Conservation (phyloP, 352 stramenopile species). For the Globisporangium paroecandrum region DNA sequence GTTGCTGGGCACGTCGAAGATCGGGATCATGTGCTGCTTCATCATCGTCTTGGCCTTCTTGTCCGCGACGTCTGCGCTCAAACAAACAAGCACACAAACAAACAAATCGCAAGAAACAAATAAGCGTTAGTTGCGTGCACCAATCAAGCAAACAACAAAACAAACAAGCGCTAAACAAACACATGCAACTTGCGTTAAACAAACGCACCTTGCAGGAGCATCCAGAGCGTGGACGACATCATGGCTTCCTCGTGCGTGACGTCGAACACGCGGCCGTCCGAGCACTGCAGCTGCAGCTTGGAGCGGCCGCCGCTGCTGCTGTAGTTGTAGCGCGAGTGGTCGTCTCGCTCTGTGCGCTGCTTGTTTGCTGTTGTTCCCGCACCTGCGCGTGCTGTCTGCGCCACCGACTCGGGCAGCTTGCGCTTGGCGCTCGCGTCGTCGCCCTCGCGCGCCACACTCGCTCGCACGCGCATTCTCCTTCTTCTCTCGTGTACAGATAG, state of each 20-base stretch:
- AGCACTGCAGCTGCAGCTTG: constrained; percentile 76
- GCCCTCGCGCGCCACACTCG: constrained; percentile 3
- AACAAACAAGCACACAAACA: background rate
- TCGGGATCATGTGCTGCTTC: constrained; percentile 70
- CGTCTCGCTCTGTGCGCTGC: background rate
- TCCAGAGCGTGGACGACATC: constrained; percentile 85
- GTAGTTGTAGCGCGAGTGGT: constrained; percentile 17
- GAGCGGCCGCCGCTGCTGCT: constrained; percentile 24
- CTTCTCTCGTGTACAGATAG: background rate
- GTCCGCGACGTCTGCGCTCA: constrained; percentile 38
- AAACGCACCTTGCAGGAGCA: constrained; percentile 56
- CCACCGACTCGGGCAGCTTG: constrained; percentile 9
- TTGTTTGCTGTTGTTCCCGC: background rate
- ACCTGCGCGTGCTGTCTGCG: background rate
- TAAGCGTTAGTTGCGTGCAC: background rate
- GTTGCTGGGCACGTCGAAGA: constrained; percentile 69
- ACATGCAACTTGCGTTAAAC: background rate
- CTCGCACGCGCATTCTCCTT: constrained; percentile 13
- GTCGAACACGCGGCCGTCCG: constrained; percentile 60
- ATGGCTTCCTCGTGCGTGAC: constrained; percentile 82
- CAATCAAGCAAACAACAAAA: background rate
- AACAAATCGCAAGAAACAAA: background rate
- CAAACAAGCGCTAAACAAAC: background rate
- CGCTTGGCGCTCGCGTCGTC: constrained; percentile 15
- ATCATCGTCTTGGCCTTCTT: constrained; percentile 46